Percentiles rank a stretch among this genome's conserved stretches.
Evolutionary conservation across 176 grass and related monocot species (phyloP).

Genomic region (Avena eriantha): DNA sequence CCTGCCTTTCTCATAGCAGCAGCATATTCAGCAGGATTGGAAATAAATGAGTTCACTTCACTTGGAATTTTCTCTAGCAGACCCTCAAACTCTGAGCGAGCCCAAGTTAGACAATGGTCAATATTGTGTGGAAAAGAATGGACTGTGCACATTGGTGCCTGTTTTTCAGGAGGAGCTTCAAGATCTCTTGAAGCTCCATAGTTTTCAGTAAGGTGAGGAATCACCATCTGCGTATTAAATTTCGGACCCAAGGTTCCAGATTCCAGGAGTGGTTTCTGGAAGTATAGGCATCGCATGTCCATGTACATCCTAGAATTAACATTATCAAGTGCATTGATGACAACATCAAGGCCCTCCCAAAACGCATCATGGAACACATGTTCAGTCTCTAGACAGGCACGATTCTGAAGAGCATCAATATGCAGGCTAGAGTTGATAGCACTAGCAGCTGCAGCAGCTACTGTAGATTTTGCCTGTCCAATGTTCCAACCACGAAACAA

Average conservation of each 20-base stretch:
- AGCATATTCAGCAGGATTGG: constrained; percentile 63
- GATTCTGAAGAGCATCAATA: constrained; percentile 76
- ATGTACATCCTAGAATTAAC: constrained; percentile 80
- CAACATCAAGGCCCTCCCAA: constrained; percentile 69
- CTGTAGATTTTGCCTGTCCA: constrained; percentile 67
- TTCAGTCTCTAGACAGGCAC: constrained; percentile 70
- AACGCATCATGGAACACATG: constrained; percentile 82
- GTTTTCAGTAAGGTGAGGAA: constrained; percentile 83
- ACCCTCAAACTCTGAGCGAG: constrained; percentile 78
- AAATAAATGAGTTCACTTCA: constrained; percentile 82
- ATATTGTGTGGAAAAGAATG: constrained; percentile 85
- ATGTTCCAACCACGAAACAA: constrained; percentile 81
- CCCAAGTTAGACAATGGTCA: constrained; percentile 82
- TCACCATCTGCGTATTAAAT: constrained; percentile 81
- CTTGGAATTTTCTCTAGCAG: constrained; percentile 76
- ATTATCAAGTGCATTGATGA: constrained; percentile 86
- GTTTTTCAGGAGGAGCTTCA: constrained; percentile 60
- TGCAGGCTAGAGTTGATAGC: constrained; percentile 65
- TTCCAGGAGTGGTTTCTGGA: constrained; percentile 85
- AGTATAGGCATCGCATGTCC: constrained; percentile 80
- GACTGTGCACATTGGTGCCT: constrained; percentile 82
- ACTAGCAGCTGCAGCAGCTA: constrained; percentile 62
- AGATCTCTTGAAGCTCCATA: constrained; percentile 75
- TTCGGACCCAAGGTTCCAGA: constrained; percentile 77
- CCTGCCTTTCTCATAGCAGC: constrained; percentile 70